phyloP scores from a whole-genome alignment of 129 eudicot species.

The Kitagawia praeruptora region DNA sequence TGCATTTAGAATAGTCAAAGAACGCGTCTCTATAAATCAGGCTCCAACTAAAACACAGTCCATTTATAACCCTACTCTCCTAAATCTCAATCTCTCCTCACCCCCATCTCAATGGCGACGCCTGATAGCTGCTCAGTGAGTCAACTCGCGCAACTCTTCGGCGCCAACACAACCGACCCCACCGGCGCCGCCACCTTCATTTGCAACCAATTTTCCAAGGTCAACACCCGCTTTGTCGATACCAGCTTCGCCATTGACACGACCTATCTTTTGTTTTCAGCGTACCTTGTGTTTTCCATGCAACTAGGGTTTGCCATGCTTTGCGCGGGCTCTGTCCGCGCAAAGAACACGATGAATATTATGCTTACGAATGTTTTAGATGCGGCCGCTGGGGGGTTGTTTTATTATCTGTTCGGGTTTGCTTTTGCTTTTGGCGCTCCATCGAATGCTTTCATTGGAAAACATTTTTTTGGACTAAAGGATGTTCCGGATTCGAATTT shows the following conservation, averaged over 20 bases:
- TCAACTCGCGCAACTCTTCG: slow-evolving; percentile 11
- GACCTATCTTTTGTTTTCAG: slow-evolving; percentile 47
- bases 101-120: background rate
- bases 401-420: slow-evolving; percentile 43
- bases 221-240: slow-evolving; percentile 13
- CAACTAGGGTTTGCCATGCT: slow-evolving; percentile 60
- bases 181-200: slow-evolving; percentile 33
- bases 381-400: slow-evolving; percentile 48
- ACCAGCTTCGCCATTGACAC: slow-evolving; percentile 34
- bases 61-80: background rate
- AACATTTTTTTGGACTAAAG: slow-evolving; percentile 33
- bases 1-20: background rate
- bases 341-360: slow-evolving; percentile 23
- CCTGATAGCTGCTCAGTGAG: slow-evolving; percentile 5
- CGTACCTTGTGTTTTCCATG: slow-evolving; percentile 51
- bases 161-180: slow-evolving; percentile 23
- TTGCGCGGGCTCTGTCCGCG: slow-evolving; percentile 52
- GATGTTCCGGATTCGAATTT: slow-evolving; percentile 18
- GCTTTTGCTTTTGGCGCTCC: slow-evolving; percentile 51
- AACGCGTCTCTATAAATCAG: background rate
- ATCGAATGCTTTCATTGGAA: slow-evolving; percentile 44
- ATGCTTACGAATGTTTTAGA: slow-evolving; percentile 49
- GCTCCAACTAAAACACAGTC: background rate
- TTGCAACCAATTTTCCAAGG: slow-evolving; percentile 29
- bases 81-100: background rate